Base-by-base conservation (phyloP, 1,139 yeast species). In the Candida sp. region DNA sequence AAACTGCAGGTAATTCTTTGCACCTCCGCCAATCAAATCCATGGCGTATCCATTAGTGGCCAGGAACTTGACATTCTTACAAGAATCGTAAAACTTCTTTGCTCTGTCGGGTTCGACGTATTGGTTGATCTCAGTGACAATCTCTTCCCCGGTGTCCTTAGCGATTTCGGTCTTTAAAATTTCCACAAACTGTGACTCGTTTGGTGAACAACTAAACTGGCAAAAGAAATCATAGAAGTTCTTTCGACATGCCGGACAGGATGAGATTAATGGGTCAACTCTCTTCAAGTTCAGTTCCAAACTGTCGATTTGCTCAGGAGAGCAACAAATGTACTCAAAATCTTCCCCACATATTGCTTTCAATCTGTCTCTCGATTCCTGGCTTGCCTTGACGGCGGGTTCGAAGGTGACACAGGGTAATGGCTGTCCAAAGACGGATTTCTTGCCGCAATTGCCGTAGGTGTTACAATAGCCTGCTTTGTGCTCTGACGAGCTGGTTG, bases 21-120 rank as follows among this genome's bases (percentile, higher is more conserved):
- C 98, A 0, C 98, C 98, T 7, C 99, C 99, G 5, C 99, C 99
- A 47, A 94, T 88, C 47, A 94, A 78, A 65, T 94, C 98, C 98
- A 94, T 92, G 7, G 98, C 98, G 62, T 82, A 90, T 2, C 98
- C 98, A 68, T 93, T 93, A 7, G 98, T 92, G 5, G 98, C 97
- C 3, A 94, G 86, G 66, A 94, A 93, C 69, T 93, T 92, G 65
- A 94, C 88, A 56, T 88, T 84, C 61, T 90, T 89, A 71, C 99
- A 94, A 1, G 97, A 90, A 53, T 92, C 88, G 65, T 75, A 94
- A 62, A 93, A 85, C 2, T 66, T 73, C 0, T 77, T 63, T 0
- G 97, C 97, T 72, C 83, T 83, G 0, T 61, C 63, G 1, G 84
- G 78, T 52, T 81, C 83, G 7, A 90, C 83, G 60, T 66, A 87